These are phyloP conservation scores for Bipolaris cookei DNA, from an alignment of 2,329 filamentous ascomycete genomes.

Conservation along the genomic window DNA sequence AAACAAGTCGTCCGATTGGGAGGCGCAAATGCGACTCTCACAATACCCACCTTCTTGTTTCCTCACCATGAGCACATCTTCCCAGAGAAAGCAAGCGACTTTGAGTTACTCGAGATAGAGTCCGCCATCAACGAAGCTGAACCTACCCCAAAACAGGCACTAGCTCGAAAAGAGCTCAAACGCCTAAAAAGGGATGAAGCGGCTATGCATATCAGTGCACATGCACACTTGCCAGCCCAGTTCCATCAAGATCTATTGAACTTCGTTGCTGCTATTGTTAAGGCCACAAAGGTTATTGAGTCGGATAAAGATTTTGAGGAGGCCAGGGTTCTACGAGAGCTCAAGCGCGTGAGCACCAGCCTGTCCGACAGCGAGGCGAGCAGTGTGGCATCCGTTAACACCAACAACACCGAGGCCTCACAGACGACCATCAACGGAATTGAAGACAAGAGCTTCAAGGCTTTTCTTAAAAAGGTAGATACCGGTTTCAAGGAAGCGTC, in stretches of 20 bases:
- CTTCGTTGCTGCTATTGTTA: constrained; percentile 62
- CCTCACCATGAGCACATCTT: constrained; percentile 63
- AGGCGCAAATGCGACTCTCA: constrained; percentile 58
- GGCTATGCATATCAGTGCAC: constrained; percentile 56
- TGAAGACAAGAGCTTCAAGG: constrained; percentile 33
- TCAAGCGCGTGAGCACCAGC: constrained; percentile 36
- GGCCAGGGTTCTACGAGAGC: constrained; percentile 34
- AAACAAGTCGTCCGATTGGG: constrained; percentile 59
- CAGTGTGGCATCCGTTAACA: constrained; percentile 30
- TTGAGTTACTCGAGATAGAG: constrained; percentile 43
- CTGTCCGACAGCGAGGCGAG: constrained; percentile 31
- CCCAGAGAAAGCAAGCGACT: constrained; percentile 50
- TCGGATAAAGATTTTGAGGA: constrained; percentile 56
- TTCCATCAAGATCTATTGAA: constrained; percentile 61
- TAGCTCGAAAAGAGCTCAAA: constrained; percentile 51
- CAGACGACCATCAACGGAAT: constrained; percentile 15
- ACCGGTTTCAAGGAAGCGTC: constrained; percentile 41
- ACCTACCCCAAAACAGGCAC: constrained; percentile 52
- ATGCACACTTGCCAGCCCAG: constrained; percentile 57
- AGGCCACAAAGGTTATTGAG: constrained; percentile 64
- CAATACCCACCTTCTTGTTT: constrained; percentile 58
- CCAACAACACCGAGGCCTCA: constrained; percentile 22
- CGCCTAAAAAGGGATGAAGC: constrained; percentile 56
- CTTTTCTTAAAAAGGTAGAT: constrained; percentile 34
- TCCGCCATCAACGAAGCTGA: constrained; percentile 52